Evolutionary conservation across 257 asterid species (phyloP), one percentile per base, ranked within the genome.

Genomic region (Rauvolfia tetraphylla): DNA sequence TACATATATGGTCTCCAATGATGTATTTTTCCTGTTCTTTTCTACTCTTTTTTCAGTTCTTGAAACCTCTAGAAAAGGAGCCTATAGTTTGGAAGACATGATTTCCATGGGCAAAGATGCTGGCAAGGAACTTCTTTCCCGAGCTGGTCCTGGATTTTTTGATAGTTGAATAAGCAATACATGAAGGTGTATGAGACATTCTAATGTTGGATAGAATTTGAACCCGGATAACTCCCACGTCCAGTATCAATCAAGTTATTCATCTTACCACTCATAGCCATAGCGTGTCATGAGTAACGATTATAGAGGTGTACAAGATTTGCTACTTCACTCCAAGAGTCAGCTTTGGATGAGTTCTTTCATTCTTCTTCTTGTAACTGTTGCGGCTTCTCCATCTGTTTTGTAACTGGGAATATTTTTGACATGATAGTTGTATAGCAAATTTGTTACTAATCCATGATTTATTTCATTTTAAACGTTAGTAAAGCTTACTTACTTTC

Each of bases 121-220:
- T 51, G 98, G 97, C 22, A 89, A 90, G 84, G 98, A 92, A 80
- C 95, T 94, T 80, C 97, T 94, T 51, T 80, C 88, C 15, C 84
- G 79, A 69, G 97, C 97, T 13, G 97, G 98, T 57, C 95, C 93
- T 8, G 96, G 90, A 75, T 92, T 94, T 85, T 94, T 89, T 75
- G 84, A 82, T 33, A 79, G 83, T 76, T 79, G 71, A 57, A 44
- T 13, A 49, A 53, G 48, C 22, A 59, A 63, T 18, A 38, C 15
- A 58, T 7, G 36, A 8, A 65, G 13, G 58, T 49, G 39, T 46
- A 75, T 34, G 56, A 34, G 57, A 46, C 56, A n/a, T 51, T 63
- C 46, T 27, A 33, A 44, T 17, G 8, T n/a, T 33, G 63, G 66
- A 46, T 0, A 11, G 4, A 31, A 12, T 36, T 33, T 29, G 29